A percentile compares a stretch with the other conserved stretches of the same genome.
Evolutionary conservation across 1,139 yeast genomes (phyloP).

Genomic region (Arxiozyma heterogenica): DNA sequence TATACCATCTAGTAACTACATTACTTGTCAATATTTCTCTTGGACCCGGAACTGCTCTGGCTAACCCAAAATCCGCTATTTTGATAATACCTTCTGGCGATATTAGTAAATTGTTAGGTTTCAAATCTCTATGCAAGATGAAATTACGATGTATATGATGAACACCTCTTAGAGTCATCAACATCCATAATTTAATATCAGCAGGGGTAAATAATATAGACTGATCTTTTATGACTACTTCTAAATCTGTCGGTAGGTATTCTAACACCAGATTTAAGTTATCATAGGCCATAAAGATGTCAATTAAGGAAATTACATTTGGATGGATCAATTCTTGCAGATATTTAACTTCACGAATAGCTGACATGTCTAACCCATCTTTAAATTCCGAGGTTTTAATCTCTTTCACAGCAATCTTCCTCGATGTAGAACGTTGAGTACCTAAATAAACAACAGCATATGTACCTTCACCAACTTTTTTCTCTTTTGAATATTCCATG

Average conservation of each 20-base stretch:
- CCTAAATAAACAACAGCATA: conserved; percentile 96
- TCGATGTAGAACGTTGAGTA: conserved; percentile 39
- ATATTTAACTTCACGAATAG: conserved; percentile 88
- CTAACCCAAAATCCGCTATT: conserved; percentile 95
- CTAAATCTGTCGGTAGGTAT: conserved; percentile 84
- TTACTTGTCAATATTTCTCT: conserved; percentile 80
- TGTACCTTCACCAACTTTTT: conserved; percentile 97
- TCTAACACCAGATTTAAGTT: conserved; percentile 83
- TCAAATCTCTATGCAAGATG: conserved; percentile 81
- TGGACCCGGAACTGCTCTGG: conserved; percentile 70
- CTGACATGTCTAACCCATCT: conserved; percentile 97
- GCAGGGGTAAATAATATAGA: conserved; percentile 70
- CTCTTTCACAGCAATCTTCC: conserved; percentile 84
- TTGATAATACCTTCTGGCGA: conserved; percentile 83
- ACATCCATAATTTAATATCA: conserved; percentile 86
- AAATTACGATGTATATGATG: conserved; percentile 92
- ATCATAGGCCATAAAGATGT: conserved; percentile 65
- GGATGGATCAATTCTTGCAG: conserved; percentile 75
- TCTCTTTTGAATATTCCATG: conserved; percentile 38
- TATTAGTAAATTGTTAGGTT: conserved; percentile 71
- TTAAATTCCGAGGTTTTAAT: conserved; percentile 91
- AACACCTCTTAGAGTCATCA: conserved; percentile 88
- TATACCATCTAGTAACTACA: conserved; percentile 95
- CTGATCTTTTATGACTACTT: conserved; percentile 77
- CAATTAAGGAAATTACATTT: conserved; percentile 79